Base-by-base conservation (phyloP, 495 filamentous ascomycete species). In the Neurospora sp. region DNA sequence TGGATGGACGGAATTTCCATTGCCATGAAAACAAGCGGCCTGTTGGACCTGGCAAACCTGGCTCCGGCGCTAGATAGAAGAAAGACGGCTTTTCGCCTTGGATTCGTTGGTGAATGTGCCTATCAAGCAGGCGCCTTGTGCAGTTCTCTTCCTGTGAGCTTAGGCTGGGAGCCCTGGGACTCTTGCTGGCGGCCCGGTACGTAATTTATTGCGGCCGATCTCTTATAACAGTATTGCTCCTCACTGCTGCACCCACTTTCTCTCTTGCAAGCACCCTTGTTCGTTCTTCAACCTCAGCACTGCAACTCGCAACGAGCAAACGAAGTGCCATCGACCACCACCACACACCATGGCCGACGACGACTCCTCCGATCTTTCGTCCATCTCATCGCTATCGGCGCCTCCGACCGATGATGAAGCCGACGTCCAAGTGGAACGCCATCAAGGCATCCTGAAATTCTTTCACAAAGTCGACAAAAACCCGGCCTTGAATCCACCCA, bases 401-500 rank as follows among this genome's bases (percentile, higher is more conserved):
- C 83, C 82, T 3, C 86, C 86, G n/a, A 85, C 85, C 22, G 85
- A 87, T 5, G 83, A 85, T 74, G 87, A 89, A 70, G 78, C 76
- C 69, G 83, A 84, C 73, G 79, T 85, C 71, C 77, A 86, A 80
- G 81, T 86, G 78, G 73, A 82, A 72, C 75, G 84, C 73, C 76
- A 83, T 38, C 83, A 85, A 72, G 86, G 86, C 37, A 89, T 89
- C 70, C 78, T 88, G 27, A 86, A 86, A 77, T 89, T 87, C 84
- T 88, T 89, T 78, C 83, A 86, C 74, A 87, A 85, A 76, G 78
- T 85, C 47, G 78, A 83, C 72, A 73, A 81, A 69, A 82, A 80
- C 73, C 77, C 80, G 37, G 76, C 75, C 68, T 74, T 79, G 73
- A 76, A 82, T 27, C 6, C 53, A 65, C 78, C 80, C 75, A 80